These are phyloP conservation scores for Pichia exigua DNA, from an alignment of 805 yeast species.

Conservation along the genomic window DNA sequence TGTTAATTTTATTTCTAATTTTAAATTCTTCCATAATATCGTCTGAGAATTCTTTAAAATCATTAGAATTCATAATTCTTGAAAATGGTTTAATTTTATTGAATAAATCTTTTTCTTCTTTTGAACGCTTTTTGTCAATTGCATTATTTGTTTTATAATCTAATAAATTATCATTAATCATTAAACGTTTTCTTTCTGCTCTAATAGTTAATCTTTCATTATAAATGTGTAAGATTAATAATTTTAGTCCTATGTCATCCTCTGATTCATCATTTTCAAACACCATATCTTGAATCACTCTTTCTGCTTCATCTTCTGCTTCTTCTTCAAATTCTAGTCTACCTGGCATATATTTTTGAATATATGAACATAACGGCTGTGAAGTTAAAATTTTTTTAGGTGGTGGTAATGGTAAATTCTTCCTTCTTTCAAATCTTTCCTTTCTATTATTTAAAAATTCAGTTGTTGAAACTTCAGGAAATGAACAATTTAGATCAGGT, in stretches of 20 bases:
- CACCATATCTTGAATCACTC: slow-evolving; percentile 87
- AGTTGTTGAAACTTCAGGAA: slow-evolving; percentile 52
- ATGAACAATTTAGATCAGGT: slow-evolving; percentile 74
- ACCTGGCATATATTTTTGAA: slow-evolving; percentile 99
- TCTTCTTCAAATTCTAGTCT: slow-evolving; percentile 94
- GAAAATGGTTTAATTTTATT: slow-evolving; percentile 75
- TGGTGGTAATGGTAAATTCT: slow-evolving; percentile 71
- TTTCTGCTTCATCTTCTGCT: slow-evolving; percentile 94
- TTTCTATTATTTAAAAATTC: slow-evolving; percentile 65
- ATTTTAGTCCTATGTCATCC: slow-evolving; percentile 82
- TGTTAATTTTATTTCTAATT: slow-evolving; percentile 74
- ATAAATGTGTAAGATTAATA: slow-evolving; percentile 82
- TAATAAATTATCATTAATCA: slow-evolving; percentile 67
- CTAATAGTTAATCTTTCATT: slow-evolving; percentile 83
- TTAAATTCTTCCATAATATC: slow-evolving; percentile 73
- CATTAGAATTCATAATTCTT: slow-evolving; percentile 69
- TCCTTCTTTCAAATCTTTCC: slow-evolving; percentile 61
- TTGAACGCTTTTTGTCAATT: slow-evolving; percentile 74
- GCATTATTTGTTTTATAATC: slow-evolving; percentile 81
- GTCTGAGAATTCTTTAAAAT: slow-evolving; percentile 65
- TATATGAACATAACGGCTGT: slow-evolving; percentile 92
- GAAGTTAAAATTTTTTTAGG: slow-evolving; percentile 86
- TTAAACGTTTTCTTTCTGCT: slow-evolving; percentile 82
- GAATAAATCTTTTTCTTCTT: slow-evolving; percentile 81
- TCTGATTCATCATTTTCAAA: slow-evolving; percentile 90